Percentiles rank a stretch among this genome's conserved stretches.
phyloP scores from a whole-genome alignment of 176 grass and related monocot genomes.

The Juncus effusus region DNA sequence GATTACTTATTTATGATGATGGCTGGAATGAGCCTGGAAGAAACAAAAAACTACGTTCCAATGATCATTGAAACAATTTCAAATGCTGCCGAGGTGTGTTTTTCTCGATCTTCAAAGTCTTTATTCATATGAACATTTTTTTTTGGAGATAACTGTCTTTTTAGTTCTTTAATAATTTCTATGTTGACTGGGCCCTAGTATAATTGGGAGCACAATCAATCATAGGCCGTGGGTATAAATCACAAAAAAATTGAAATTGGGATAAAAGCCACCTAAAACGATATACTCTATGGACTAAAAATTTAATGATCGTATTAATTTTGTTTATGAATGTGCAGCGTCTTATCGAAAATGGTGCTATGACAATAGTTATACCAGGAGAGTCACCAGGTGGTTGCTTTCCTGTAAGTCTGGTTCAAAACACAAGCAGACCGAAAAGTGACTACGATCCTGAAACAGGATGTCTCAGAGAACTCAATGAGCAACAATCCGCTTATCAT shows the following conservation, averaged over 20 bases:
- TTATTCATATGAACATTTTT: not conserved
- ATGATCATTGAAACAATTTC: slow-evolving; percentile 15
- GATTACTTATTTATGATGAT: slow-evolving; percentile 20
- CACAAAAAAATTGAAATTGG: too few species aligned
- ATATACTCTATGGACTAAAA: too few species aligned
- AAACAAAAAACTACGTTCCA: slow-evolving; percentile 10
- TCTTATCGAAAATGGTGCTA: slow-evolving; percentile 1
- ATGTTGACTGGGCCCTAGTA: too few species aligned
- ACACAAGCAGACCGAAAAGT: not conserved
- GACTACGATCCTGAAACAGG: slow-evolving; percentile 3
- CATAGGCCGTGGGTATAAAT: too few species aligned
- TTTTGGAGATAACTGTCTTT: too few species aligned
- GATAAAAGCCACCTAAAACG: not conserved
- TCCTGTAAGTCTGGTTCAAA: not conserved
- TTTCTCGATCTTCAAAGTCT: too few species aligned
- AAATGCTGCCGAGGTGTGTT: slow-evolving; percentile 32
- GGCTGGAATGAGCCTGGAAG: not conserved
- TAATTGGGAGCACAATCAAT: not conserved
- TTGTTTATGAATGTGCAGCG: not conserved
- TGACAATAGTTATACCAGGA: not conserved
- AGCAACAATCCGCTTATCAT: slow-evolving; percentile 1
- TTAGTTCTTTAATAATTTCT: too few species aligned
- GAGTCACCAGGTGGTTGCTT: not conserved
- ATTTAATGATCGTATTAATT: too few species aligned
- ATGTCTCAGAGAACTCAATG: slow-evolving; percentile 18